phyloP scores from a whole-genome alignment of 2,329 filamentous ascomycete species.

The Teratosphaeria zuluensis region DNA sequence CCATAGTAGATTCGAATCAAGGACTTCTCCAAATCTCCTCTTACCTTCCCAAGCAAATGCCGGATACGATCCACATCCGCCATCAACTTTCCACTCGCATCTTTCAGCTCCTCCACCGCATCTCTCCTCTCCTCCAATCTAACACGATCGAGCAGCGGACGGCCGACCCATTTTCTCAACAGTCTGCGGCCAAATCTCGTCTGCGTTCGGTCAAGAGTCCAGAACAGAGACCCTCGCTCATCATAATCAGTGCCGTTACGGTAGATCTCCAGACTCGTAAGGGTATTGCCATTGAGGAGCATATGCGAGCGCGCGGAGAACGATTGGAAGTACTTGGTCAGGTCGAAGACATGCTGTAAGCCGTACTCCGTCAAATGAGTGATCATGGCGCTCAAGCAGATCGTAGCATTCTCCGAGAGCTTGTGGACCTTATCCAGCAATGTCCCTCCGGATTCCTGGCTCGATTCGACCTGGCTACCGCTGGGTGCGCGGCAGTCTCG shows the following conservation, averaged over 20 bases:
- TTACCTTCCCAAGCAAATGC: constrained; percentile 59
- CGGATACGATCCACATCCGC: constrained; percentile 64
- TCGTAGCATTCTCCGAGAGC: constrained; percentile 74
- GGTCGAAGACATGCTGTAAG: constrained; percentile 85
- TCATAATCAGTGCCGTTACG: constrained; percentile 84
- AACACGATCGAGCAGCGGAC: constrained; percentile 68
- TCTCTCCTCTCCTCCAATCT: constrained; percentile 68
- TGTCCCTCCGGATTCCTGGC: constrained; percentile 36
- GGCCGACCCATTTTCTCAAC: constrained; percentile 88
- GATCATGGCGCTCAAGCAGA: constrained; percentile 95
- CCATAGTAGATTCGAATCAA: constrained; percentile 95
- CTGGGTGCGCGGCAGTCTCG: constrained; percentile 38
- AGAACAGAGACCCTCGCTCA: constrained; percentile 82
- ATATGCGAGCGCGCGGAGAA: constrained; percentile 93
- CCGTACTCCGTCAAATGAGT: constrained; percentile 85
- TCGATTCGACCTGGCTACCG: constrained; percentile 33
- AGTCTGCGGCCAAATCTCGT: constrained; percentile 83
- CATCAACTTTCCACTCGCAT: constrained; percentile 48
- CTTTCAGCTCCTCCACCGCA: constrained; percentile 77
- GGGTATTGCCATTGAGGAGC: constrained; percentile 87
- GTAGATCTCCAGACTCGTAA: constrained; percentile 91
- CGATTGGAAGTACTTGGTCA: constrained; percentile 94
- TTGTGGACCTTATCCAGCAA: constrained; percentile 79
- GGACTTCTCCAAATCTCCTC: constrained; percentile 80
- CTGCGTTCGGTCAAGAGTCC: constrained; percentile 85